A percentile compares a stretch with the other conserved stretches of the same genome.
Evolutionary conservation across 257 asterid genomes (phyloP).

Genomic region (Forsythia viridissima): DNA sequence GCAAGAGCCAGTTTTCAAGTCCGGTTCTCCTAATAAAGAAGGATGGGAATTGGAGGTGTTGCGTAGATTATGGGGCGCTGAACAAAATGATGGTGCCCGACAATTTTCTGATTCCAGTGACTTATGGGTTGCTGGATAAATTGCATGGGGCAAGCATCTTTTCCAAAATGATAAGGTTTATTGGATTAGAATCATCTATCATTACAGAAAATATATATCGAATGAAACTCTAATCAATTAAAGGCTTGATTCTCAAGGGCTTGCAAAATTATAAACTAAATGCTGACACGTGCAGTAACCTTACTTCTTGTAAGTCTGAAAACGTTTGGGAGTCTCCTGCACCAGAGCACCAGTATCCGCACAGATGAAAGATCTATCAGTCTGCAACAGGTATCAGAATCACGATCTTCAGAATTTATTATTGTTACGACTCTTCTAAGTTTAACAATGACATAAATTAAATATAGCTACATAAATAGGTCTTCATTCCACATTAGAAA

Average conservation of each 20-base stretch:
- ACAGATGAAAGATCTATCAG: slow-evolving; percentile 82
- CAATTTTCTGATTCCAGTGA: neutral
- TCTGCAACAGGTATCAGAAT: slow-evolving; percentile 42
- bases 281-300: slow-evolving; percentile 20
- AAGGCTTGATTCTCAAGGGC: slow-evolving; percentile 12
- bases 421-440: slow-evolving; percentile 9
- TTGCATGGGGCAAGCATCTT: neutral
- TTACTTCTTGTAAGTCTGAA: slow-evolving; percentile 80
- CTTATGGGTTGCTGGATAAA: slow-evolving; percentile 16
- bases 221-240: slow-evolving; percentile 6
- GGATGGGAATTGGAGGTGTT: neutral
- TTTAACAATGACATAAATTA: slow-evolving; percentile 1
- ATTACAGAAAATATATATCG: slow-evolving; percentile 5
- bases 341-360: slow-evolving; percentile 91
- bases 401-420: slow-evolving; percentile 16
- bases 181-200: slow-evolving; percentile 11
- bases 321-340: slow-evolving; percentile 65
- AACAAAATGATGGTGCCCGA: neutral
- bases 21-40: neutral
- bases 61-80: neutral
- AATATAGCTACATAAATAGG: slow-evolving; percentile 2
- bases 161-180: neutral
- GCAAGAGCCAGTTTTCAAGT: neutral
- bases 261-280: slow-evolving; percentile 8
- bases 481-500: slow-evolving; percentile 17